A percentile compares a stretch with the other conserved stretches of the same genome.
Evolutionary conservation across 768 basidiomycete species (phyloP).

Genomic region (Agaricus blazei): DNA sequence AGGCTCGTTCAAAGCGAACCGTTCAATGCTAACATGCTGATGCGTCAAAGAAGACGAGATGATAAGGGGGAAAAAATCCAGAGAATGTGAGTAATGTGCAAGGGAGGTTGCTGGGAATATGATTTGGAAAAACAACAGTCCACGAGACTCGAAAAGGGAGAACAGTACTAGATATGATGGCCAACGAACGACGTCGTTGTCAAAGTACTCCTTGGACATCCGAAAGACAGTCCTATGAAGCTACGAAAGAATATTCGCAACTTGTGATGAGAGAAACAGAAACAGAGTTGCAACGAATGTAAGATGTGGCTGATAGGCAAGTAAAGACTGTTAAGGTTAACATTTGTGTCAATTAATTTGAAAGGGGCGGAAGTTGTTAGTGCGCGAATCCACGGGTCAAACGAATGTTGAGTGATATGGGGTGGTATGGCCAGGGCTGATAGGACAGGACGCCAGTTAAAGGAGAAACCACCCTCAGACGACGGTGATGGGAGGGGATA

Average conservation of each 20-base stretch:
- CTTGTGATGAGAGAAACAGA: too few relatives aligned
- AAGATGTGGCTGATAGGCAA: background rate
- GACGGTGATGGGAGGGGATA: too few relatives aligned
- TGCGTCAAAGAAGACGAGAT: background rate
- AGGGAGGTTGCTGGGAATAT: background rate
- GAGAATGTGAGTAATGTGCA: conserved; percentile 4
- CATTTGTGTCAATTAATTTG: background rate
- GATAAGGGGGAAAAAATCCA: background rate
- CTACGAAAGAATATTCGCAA: too few relatives aligned
- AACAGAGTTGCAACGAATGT: background rate
- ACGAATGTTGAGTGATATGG: background rate
- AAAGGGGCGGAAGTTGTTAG: background rate
- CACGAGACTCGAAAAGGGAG: background rate
- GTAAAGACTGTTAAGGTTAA: background rate
- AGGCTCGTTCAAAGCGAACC: conserved; percentile 36
- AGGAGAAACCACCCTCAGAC: too few relatives aligned
- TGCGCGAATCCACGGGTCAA: background rate
- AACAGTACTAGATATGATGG: background rate
- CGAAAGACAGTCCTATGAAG: too few relatives aligned
- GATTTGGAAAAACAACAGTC: background rate
- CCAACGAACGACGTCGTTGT: too few relatives aligned
- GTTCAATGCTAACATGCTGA: conserved; percentile 9
- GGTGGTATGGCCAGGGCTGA: too few relatives aligned
- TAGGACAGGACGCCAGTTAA: too few relatives aligned
- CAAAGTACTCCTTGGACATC: too few relatives aligned